Conservation (phyloP, 2,329 filamentous ascomycete species). For the Arthroderma sp. region DNA sequence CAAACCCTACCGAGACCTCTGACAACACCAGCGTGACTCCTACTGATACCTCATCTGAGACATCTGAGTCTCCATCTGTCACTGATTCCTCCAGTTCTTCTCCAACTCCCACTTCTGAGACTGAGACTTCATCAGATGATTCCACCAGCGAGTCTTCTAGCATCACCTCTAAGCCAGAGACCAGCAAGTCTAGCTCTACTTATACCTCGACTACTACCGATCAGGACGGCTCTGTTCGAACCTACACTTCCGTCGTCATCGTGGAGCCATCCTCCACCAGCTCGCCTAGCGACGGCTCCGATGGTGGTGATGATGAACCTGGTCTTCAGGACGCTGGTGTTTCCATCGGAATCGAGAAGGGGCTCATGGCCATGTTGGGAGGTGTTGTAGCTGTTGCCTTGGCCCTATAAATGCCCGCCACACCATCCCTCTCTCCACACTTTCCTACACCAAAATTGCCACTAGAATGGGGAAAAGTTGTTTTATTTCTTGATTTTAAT, state of each 20-base stretch:
- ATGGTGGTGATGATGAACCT: conserved; percentile 18
- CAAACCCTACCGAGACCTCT: background rate
- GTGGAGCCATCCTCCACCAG: conserved; percentile 24
- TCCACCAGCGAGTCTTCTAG: conserved; percentile 16
- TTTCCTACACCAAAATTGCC: too few species aligned
- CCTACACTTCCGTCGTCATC: conserved; percentile 33
- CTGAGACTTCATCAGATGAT: conserved; percentile 9
- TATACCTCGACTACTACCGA: conserved; percentile 29
- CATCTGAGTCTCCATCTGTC: background rate
- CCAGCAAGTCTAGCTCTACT: conserved; percentile 17
- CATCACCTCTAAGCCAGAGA: conserved; percentile 8
- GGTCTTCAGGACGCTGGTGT: conserved; percentile 27
- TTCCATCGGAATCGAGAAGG: conserved; percentile 19
- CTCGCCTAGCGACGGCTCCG: conserved; percentile 10
- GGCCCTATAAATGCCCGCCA: conserved; percentile 17
- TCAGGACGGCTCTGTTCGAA: conserved; percentile 28
- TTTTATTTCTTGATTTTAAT: too few species aligned
- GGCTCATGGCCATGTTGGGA: conserved; percentile 27
- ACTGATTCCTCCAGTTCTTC: too few species aligned
- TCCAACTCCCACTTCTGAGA: background rate
- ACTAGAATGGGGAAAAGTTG: too few species aligned
- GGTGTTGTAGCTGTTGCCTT: conserved; percentile 29
- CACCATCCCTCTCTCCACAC: too few species aligned
- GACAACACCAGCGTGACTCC: conserved; percentile 2
- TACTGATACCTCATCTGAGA: conserved; percentile 5